phyloP scores from a whole-genome alignment of 768 basidiomycete genomes.

The Clitopilus hobsonii region DNA sequence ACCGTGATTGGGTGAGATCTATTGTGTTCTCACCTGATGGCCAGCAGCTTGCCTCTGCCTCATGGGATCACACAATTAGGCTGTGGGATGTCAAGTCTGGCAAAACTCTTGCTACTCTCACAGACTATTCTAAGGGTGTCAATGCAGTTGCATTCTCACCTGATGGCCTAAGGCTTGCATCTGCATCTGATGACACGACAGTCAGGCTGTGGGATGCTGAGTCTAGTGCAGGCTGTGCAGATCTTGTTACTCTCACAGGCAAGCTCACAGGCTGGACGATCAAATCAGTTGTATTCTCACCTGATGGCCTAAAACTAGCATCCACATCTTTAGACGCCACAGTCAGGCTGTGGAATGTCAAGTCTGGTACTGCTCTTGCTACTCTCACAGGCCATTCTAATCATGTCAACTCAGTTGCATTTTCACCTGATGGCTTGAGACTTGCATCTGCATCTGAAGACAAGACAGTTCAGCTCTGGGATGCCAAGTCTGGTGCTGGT shows the following conservation, averaged over 20 bases:
- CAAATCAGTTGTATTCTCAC: too few relatives aligned
- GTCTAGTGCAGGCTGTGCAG: neutral
- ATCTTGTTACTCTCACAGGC: too few relatives aligned
- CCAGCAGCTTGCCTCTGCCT: conserved; percentile 1
- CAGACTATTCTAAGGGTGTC: neutral
- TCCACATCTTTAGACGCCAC: too few relatives aligned
- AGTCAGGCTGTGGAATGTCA: too few relatives aligned
- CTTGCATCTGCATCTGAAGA: conserved; percentile 5
- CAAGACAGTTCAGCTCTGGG: conserved; percentile 3
- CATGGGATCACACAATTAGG: neutral
- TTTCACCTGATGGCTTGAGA: conserved; percentile 1
- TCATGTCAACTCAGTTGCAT: conserved; percentile 3
- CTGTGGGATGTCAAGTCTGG: conserved; percentile 3
- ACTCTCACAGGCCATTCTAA: neutral
- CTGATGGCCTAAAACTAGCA: too few relatives aligned
- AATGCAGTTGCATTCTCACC: neutral
- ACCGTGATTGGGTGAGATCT: conserved; percentile 4
- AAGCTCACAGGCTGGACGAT: too few relatives aligned
- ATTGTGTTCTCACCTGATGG: conserved; percentile 7
- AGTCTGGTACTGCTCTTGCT: too few relatives aligned
- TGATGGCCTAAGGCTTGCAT: neutral
- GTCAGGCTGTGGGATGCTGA: neutral
- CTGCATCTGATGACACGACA: neutral
- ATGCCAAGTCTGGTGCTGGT: neutral
- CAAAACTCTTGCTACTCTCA: neutral